Evolutionary conservation across 306 rosid species (phyloP), one percentile per base, ranked within the genome.

Genomic region (Vigna unguiculata): DNA sequence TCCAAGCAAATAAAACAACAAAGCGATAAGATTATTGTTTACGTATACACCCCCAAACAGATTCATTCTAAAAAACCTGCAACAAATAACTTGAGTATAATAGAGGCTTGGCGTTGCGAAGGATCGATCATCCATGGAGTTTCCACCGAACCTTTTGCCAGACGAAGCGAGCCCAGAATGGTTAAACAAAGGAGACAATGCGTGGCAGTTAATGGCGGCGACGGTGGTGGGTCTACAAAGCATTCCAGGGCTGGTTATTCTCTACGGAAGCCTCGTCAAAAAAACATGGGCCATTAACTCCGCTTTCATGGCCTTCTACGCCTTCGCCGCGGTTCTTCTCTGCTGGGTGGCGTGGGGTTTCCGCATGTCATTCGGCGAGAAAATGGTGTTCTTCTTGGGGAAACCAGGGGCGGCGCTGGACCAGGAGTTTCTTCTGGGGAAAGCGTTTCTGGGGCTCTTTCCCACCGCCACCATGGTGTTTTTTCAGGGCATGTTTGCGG

Each of bases 221-320:
- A 82, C 88, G 0, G 54, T 87, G 69, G 87, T 87, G 54, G 88
- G 87, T 1, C 85, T 87, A 38, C 91, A 87, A 19, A 87, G 88
- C 69, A 79, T 87, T 61, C 85, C 88, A 2, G 88, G 90, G 4
- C 85, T 84, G 0, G 85, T 87, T 0, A 87, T 87, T 51, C 76
- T 87, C 1, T 86, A 84, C 28, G 88, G 86, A 45, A 84, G 90
- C 78, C 53, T 84, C 0, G 83, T 82, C 11, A 82, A 76, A 43
- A 84, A 58, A 69, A 82, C 77, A 45, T 87, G 90, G 90, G 90
- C 88, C 6, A 61, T 87, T 1, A 87, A 87, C 83, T 87, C 90
- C 0, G 87, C 88, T 4, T 80, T 87, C 78, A 87, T 84, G 90
- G 88, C 85, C 36, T 80, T 87, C 34, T 84, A 82, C 3, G 88